Percentiles rank a stretch among this genome's conserved stretches.
Evolutionary conservation across 1,284 basidiomycete genomes (phyloP).

Genomic region (Testicularia cyperi): DNA sequence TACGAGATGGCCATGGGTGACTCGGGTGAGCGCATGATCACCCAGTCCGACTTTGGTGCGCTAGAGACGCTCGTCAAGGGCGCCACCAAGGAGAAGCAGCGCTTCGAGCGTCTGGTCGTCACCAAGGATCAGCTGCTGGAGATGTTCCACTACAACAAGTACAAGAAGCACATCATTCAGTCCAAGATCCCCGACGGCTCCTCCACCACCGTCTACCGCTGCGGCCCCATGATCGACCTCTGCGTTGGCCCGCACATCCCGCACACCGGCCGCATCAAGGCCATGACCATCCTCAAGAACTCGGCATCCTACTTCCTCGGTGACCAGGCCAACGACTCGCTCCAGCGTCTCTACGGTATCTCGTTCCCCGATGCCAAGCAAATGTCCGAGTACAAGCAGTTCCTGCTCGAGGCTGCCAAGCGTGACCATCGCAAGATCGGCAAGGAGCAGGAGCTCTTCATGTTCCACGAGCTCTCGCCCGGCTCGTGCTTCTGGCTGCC

Average conservation of each 20-base stretch:
- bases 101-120: conserved; percentile 89
- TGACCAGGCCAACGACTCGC: conserved; percentile 86
- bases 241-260: conserved; percentile 97
- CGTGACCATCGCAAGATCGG: conserved; percentile 84
- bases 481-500: conserved; percentile 97
- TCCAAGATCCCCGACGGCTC: conserved; percentile 94
- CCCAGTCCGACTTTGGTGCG: conserved; percentile 75
- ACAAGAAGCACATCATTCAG: conserved; percentile 94
- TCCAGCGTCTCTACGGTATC: conserved; percentile 97
- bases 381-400: conserved; percentile 90
- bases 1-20: conserved; percentile 80
- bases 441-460: conserved; percentile 83
- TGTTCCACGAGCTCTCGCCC: conserved; percentile 95
- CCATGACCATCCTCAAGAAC: conserved; percentile 66
- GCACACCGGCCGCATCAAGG: conserved; percentile 96
- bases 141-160: conserved; percentile 99
- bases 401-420: conserved; percentile 93
- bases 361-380: conserved; percentile 99
- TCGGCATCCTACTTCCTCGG: conserved; percentile 98
- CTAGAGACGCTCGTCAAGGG: conserved; percentile 85
- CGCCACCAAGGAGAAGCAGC: conserved; percentile 94
- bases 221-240: conserved; percentile 96
- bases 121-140: conserved; percentile 90
- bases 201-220: conserved; percentile 96
- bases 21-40: conserved; percentile 50